These are phyloP conservation scores for Drechslera avenae DNA, from an alignment of 2,329 filamentous ascomycete genomes.

Conservation along the genomic window DNA sequence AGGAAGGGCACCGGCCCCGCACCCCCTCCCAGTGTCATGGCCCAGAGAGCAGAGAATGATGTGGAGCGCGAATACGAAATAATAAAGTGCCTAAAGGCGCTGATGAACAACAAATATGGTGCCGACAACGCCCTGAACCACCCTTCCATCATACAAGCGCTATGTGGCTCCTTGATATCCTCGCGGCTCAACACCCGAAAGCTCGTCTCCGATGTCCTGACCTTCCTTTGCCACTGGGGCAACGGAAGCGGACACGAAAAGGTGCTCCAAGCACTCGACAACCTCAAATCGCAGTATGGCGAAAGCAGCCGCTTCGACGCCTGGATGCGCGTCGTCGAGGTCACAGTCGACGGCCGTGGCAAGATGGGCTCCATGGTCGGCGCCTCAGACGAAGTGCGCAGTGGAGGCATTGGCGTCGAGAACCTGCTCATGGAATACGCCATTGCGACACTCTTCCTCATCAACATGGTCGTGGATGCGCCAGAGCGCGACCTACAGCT, in stretches of 20 bases:
- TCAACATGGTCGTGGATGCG: conserved; percentile 96
- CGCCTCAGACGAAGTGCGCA: conserved; percentile 93
- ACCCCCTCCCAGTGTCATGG: conserved; percentile 59
- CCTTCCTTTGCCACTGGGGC: conserved; percentile 94
- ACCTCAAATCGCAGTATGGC: conserved; percentile 82
- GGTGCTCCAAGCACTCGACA: conserved; percentile 90
- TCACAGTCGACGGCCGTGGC: conserved; percentile 92
- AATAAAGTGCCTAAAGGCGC: conserved; percentile 92
- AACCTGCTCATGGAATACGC: conserved; percentile 99
- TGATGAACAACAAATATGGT: conserved; percentile 99
- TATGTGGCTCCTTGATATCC: conserved; percentile 85
- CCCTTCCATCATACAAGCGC: conserved; percentile 85
- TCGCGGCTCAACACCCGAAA: conserved; percentile 90
- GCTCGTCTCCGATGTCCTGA: conserved; percentile 92
- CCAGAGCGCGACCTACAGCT: conserved; percentile 87
- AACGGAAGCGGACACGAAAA: conserved; percentile 88
- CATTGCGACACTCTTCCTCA: conserved; percentile 87
- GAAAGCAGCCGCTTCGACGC: conserved; percentile 97
- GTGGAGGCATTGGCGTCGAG: conserved; percentile 97
- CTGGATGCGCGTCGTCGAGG: conserved; percentile 98
- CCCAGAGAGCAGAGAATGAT: conserved; percentile 70
- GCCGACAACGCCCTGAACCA: conserved; percentile 93
- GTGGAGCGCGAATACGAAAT: conserved; percentile 95
- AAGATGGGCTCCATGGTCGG: conserved; percentile 99
- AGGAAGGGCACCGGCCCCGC: conserved; percentile 76